Conservation (phyloP, 2,329 filamentous ascomycete species). For the Cladosporium austrohemisphaericum region DNA sequence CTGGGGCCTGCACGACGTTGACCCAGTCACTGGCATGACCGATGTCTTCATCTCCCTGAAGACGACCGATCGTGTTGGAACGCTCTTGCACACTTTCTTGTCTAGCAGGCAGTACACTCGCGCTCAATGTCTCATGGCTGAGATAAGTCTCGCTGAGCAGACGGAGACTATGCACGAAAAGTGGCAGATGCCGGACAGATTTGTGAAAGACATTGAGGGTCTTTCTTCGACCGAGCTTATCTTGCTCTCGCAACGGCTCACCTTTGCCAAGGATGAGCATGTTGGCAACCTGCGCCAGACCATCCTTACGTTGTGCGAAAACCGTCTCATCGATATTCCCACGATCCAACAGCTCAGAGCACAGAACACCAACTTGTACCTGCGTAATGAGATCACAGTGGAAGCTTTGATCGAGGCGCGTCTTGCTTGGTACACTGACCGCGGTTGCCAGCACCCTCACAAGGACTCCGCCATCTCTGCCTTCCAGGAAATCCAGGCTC, state of each 20-base stretch:
- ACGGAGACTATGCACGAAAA: constrained; percentile 13
- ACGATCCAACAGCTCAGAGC: constrained; percentile 16
- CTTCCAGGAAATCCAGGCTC: constrained; percentile 35
- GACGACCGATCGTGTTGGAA: constrained; percentile 40
- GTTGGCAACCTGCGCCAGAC: background rate
- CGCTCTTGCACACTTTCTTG: constrained; percentile 45
- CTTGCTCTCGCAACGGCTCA: constrained; percentile 35
- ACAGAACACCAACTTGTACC: constrained; percentile 37
- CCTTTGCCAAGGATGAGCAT: constrained; percentile 12
- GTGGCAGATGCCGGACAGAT: constrained; percentile 35
- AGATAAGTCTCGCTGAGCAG: constrained; percentile 31
- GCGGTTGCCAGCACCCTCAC: constrained; percentile 37
- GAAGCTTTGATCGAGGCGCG: constrained; percentile 38
- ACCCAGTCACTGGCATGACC: constrained; percentile 24
- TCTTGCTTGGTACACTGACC: constrained; percentile 41
- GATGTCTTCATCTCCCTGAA: constrained; percentile 45
- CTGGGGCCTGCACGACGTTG: constrained; percentile 25
- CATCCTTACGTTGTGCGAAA: constrained; percentile 3
- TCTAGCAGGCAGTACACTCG: constrained; percentile 39
- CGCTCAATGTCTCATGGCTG: constrained; percentile 38
- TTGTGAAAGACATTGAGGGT: constrained; percentile 41
- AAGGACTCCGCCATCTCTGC: constrained; percentile 32
- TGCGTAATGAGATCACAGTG: constrained; percentile 37
- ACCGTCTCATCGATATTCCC: constrained; percentile 17
- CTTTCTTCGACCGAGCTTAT: constrained; percentile 43